Conservation (phyloP, 106 monocot genomes). For the Acorus calamus region DNA sequence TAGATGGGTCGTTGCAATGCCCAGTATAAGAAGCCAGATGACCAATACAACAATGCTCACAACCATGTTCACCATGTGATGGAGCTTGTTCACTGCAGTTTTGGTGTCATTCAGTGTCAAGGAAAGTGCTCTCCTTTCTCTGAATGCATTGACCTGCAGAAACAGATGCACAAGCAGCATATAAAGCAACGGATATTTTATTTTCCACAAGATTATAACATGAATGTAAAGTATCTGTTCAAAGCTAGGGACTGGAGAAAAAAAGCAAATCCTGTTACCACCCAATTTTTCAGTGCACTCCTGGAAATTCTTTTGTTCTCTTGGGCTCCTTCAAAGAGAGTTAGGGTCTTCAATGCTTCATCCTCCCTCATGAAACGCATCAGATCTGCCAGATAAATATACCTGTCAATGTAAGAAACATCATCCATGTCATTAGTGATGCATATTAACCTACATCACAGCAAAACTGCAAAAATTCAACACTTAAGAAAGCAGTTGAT, state of each 20-base stretch:
- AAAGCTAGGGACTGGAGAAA: neutral
- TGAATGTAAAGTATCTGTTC: too few species aligned
- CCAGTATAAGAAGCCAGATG: constrained; percentile 71
- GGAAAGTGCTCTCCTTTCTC: constrained; percentile 72
- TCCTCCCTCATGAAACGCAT: constrained; percentile 83
- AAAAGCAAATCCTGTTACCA: constrained; percentile 33
- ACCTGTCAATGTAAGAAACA: constrained; percentile 22
- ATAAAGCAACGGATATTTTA: too few species aligned
- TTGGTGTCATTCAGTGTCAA: constrained; percentile 86
- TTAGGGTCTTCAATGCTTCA: constrained; percentile 58
- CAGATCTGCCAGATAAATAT: constrained; percentile 60
- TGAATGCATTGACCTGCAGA: constrained; percentile 71
- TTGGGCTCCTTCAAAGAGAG: constrained; percentile 57
- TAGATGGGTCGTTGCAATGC: constrained; percentile 53
- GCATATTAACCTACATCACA: too few species aligned
- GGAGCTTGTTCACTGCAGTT: constrained; percentile 84
- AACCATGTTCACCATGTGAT: constrained; percentile 64
- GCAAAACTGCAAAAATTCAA: too few species aligned
- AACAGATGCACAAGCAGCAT: neutral
- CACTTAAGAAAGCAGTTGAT: too few species aligned
- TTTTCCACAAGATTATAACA: too few species aligned
- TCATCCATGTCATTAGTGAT: too few species aligned
- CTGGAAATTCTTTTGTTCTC: constrained; percentile 45
- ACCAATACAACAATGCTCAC: constrained; percentile 55
- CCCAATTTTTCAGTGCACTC: constrained; percentile 78